Evolutionary conservation across 2,329 filamentous ascomycete species (phyloP), one percentile per base, ranked within the genome.

Genomic region (Cercospora janseana): DNA sequence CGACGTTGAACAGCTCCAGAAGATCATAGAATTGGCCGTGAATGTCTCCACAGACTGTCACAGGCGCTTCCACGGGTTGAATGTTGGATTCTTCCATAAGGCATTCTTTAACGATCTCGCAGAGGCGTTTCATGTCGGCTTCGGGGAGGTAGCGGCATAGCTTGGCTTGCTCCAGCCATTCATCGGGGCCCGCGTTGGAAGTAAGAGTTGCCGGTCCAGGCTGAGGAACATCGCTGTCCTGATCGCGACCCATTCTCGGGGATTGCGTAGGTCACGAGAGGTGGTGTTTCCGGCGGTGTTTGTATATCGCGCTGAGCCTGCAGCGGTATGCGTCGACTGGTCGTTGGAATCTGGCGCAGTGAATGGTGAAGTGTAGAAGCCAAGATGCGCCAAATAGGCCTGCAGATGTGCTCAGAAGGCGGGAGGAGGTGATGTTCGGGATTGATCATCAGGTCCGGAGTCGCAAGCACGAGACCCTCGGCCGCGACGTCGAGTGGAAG

Each of bases 81-180:
- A 98, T 97, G 69, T 98, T 98, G 59, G 91, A 96, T 74, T 98
- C 93, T 79, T 98, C 93, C 93, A 98, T 98, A 64, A 98, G 79
- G 60, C 89, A 94, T 73, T 97, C 93, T 76, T 98, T 98, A 54
- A 97, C 93, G 68, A 95, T 95, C 75, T 98, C 93, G 70, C 93
- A 98, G 41, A 98, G 80, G 71, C 95, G 88, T 79, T 98, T 98
- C 93, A 98, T 98, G 66, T 94, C 89, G 56, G 85, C 76, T 73
- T 98, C 93, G 42, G 93, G 93, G 45, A 98, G 80, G 70, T 97
- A 96, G 70, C 95, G 93, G 75, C 93, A 97, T 72, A 93, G 87
- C 73, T 95, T 96, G 35, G 93, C 93, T 71, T 94, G 88, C 68
- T 93, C 88, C 24, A 98, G 80, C 93, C 93, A 98, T 74, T 97